phyloP scores from a whole-genome alignment of 108 stramenopile species.

The Chaetoceros muelleri region DNA sequence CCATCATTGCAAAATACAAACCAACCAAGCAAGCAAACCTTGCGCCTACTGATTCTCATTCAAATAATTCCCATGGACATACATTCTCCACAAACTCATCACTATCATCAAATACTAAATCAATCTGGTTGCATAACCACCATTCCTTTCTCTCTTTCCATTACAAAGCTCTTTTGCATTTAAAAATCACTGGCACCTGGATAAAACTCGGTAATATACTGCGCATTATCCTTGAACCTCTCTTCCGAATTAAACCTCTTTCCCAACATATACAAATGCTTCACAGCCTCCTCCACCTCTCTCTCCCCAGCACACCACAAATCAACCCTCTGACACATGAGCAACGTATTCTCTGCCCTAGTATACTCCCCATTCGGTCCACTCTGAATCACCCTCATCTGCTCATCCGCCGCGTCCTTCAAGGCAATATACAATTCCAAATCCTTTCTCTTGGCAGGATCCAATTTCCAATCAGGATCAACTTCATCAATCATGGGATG shows the following conservation, averaged over 20 bases:
- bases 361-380: constrained; percentile 68
- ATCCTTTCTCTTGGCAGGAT: constrained; percentile 34
- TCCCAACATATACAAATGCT: constrained; percentile 74
- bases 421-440: constrained; percentile 46
- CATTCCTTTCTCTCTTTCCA: too few relatives aligned
- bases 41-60: too few relatives aligned
- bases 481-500: constrained; percentile 45
- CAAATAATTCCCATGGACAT: too few relatives aligned
- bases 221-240: constrained; percentile 54
- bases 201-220: constrained; percentile 76
- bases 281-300: constrained; percentile 80
- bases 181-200: constrained; percentile 73
- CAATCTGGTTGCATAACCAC: too few relatives aligned
- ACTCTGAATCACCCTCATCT: constrained; percentile 40
- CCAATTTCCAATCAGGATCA: constrained; percentile 47
- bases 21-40: too few relatives aligned
- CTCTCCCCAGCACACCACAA: constrained; percentile 78
- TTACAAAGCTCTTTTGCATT: not conserved
- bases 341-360: constrained; percentile 59
- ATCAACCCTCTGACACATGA: constrained; percentile 83
- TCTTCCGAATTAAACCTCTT: constrained; percentile 43
- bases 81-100: too few relatives aligned
- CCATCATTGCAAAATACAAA: too few relatives aligned
- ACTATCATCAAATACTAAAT: too few relatives aligned
- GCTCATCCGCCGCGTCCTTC: constrained; percentile 40